Evolutionary conservation across 768 basidiomycete species (phyloP), one percentile per base, ranked within the genome.

Genomic region (Boletus insuetus): DNA sequence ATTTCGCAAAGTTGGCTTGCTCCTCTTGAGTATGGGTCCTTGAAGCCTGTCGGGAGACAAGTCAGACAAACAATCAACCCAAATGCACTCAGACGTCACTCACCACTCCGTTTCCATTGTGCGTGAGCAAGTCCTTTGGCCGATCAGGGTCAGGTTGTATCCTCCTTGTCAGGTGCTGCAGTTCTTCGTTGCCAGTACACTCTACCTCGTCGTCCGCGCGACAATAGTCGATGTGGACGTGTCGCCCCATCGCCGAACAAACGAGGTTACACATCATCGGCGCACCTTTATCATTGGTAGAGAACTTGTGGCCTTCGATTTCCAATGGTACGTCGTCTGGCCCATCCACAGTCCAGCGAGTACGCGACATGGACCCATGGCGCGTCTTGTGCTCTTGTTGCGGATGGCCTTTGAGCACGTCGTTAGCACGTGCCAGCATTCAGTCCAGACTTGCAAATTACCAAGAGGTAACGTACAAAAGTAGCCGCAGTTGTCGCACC

Each of bases 1-100:
- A 85, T 64, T 80, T 79, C 0, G 70, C 68, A 61, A 84, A 86
- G 47, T 77, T 76, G 1, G 72, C 49, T 59, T 80, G 79, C 48
- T 85, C 82, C 82, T 19, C 73, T 74, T n/a, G 82, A 77, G 55
- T 86, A 85, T 0, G 84, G 84, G 62, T 86, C 83, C 73, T 79
- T 82, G 71, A 85, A 85, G 10, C 80, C 83, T 83, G 41, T 22
- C 6, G 34, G 26, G 11, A 34, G 34, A 14, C 12, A 13, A 34
- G 3, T 14, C 12, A 11, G 7, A 1, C 35, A 26, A 20, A 22
- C 34, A 35, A 6, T 14, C 3, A 5, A 13, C 34, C 6, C 12
- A 35, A 6, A 35, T 4, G 34, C 26, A 29, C 26, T 6, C 9
- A 29, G 26, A 29, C 1, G 26, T 29, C 8, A 46, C 68, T 31